These are phyloP conservation scores for Oryza longistaminata DNA, from an alignment of 176 grass and related monocot species.

Conservation along the genomic window DNA sequence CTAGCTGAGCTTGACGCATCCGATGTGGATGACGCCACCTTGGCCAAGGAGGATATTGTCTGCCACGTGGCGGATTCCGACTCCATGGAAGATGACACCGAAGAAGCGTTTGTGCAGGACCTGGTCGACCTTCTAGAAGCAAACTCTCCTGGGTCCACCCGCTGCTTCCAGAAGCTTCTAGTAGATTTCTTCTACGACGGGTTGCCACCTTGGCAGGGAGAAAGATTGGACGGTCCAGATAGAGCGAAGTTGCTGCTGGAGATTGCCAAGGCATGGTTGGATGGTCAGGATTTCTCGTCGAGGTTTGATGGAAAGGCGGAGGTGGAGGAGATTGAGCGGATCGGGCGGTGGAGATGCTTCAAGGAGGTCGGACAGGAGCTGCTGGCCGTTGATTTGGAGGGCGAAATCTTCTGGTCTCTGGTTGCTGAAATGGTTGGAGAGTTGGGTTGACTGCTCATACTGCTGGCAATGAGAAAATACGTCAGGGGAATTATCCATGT, in stretches of 20 bases:
- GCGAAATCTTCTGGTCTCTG: conserved; percentile 43
- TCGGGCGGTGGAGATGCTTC: conserved; percentile 61
- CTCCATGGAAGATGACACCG: neutral
- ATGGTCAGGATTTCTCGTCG: neutral
- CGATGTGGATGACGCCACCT: conserved; percentile 44
- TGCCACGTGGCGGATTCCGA: conserved; percentile 25
- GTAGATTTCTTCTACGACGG: conserved; percentile 66
- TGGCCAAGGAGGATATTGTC: conserved; percentile 14
- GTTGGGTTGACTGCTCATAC: neutral
- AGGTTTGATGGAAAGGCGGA: conserved; percentile 13
- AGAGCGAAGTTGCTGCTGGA: conserved; percentile 8
- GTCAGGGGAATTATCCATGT: too few species aligned
- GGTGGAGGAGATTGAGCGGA: conserved; percentile 49
- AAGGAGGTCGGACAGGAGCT: conserved; percentile 38
- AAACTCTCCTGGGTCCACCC: neutral
- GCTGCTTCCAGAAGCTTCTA: conserved; percentile 50
- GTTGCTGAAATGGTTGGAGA: conserved; percentile 57
- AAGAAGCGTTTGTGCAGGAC: neutral
- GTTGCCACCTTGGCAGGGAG: neutral
- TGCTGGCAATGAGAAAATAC: neutral
- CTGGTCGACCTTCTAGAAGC: conserved; percentile 35
- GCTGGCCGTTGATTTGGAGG: conserved; percentile 39
- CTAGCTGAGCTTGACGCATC: conserved; percentile 60
- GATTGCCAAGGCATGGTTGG: conserved; percentile 53
- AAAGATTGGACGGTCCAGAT: neutral